These are phyloP conservation scores for Lentinula guzmanii DNA, from an alignment of 768 basidiomycete genomes.

Conservation along the genomic window DNA sequence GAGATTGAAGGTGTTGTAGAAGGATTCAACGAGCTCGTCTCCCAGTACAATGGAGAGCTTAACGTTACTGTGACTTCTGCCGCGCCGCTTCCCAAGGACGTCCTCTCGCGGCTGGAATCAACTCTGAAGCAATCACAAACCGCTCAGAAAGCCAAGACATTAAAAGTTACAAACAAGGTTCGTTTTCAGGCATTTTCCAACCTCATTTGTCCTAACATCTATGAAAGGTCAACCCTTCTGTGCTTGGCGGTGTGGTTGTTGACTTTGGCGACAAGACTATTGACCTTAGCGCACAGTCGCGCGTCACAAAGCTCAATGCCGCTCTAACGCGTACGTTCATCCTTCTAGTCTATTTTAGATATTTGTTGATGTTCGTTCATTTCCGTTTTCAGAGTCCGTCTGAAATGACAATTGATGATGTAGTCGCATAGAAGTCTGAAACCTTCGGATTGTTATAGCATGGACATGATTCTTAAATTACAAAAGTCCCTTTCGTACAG, in stretches of 20 bases:
- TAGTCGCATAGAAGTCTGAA: not conserved
- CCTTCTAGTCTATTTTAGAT: not conserved
- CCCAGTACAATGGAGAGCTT: conserved; percentile 88
- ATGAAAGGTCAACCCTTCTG: conserved; percentile 78
- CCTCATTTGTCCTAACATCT: not conserved
- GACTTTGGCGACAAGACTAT: conserved; percentile 99
- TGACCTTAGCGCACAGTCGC: conserved; percentile 90
- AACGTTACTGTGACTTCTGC: conserved; percentile 91
- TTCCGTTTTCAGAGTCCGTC: conserved; percentile 28
- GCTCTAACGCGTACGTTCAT: conserved; percentile 67
- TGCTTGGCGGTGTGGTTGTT: conserved; percentile 88
- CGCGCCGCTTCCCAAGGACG: conserved; percentile 68
- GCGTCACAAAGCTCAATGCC: conserved; percentile 92
- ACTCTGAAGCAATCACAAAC: conserved; percentile 82
- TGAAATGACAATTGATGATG: conserved; percentile 15
- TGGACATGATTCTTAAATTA: not conserved
- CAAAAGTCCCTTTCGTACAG: not conserved
- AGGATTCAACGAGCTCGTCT: conserved; percentile 85
- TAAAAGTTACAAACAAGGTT: conserved; percentile 92
- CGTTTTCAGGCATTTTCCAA: conserved; percentile 14
- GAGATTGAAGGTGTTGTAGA: conserved; percentile 84
- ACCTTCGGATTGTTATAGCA: not conserved
- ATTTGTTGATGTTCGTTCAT: conserved; percentile 1
- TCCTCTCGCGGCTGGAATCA: conserved; percentile 73
- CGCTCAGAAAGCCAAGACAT: conserved; percentile 78